Percentiles rank a stretch among this genome's conserved stretches.
These are phyloP conservation scores for Cytospora piceicola DNA, from an alignment of 2,329 filamentous ascomycete species.

Conservation along the genomic window DNA sequence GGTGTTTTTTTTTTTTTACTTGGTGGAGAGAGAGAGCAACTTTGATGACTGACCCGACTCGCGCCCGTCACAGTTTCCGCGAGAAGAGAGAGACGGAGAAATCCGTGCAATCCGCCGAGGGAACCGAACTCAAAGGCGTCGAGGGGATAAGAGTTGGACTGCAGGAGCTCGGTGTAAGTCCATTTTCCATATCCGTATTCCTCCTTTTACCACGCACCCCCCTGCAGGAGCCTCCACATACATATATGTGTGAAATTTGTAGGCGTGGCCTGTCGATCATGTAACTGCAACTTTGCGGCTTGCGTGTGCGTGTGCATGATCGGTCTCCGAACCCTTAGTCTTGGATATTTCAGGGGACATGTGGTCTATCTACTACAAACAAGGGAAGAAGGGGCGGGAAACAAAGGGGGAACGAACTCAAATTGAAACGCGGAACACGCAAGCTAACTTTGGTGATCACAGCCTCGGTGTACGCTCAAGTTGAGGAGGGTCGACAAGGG, in stretches of 20 bases:
- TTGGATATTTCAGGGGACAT: neutral
- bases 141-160: constrained; percentile 84
- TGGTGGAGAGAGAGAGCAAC: neutral
- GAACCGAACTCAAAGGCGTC: constrained; percentile 80
- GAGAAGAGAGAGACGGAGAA: constrained; percentile 89
- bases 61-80: constrained; percentile 59
- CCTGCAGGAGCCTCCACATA: constrained; percentile 32
- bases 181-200: neutral
- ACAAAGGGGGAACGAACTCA: too few species aligned
- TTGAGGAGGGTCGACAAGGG: constrained; percentile 89
- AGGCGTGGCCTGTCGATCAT: constrained; percentile 17
- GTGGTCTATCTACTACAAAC: too few species aligned
- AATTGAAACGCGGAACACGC: neutral
- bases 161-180: constrained; percentile 74
- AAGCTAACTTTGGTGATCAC: constrained; percentile 7
- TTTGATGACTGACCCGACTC: neutral
- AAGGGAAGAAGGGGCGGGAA: too few species aligned
- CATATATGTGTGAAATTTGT: neutral
- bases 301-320: neutral
- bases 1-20: too few species aligned
- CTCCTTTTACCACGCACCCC: neutral
- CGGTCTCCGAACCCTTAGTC: neutral
- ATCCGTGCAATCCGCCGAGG: constrained; percentile 78
- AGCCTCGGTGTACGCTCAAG: constrained; percentile 67
- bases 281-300: constrained; percentile 1